Base-by-base conservation (phyloP, 441 rosid species). In the Mallotus repandus region DNA sequence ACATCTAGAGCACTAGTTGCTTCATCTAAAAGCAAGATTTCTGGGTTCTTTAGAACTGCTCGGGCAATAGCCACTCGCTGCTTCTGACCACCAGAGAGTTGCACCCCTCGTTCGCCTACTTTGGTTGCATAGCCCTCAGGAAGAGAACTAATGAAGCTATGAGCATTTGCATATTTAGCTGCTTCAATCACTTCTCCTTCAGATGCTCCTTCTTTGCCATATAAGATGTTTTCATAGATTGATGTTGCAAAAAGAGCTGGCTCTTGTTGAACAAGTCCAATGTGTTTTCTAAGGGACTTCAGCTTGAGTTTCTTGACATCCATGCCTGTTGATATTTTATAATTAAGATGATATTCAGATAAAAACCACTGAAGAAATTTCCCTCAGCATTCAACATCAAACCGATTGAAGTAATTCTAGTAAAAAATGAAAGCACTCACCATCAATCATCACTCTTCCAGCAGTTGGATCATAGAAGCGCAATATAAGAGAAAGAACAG, bases 101-200 rank as follows among this genome's bases (percentile, higher is more conserved):
- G 97, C 62, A 91, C 91, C 9, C 98, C 97, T n/a, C 96, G 88
- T 71, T 93, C 97, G 0, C 98, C 98, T 0, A 91, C 97, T 82
- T 83, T 86, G 8, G 97, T 91, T 21, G 81, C 77, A 87, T 91
- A 93, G 41, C 97, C 97, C 74, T 90, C 91, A 0, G 96, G 98
- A 16, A 93, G 94, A 41, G 91, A 83, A 57, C 91, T 88, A 46
- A 91, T 91, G 84, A 93, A 93, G 72, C 77, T 76, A 64, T 93
- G 97, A 4, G 97, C 97, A 74, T 93, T 91, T 4, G 97, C 93
- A 8, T 88, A 91, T 76, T 83, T 91, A 3, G 97, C 96, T 53
- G 97, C 88, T 74, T 89, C 93, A 1, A 87, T 84, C 38, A 92
- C 89, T 86, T 92, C 98, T 75, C 81, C 84, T 73, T 94, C 91